Base-by-base conservation (phyloP, 148 eudicot genomes). In the Bassia scoparia region DNA sequence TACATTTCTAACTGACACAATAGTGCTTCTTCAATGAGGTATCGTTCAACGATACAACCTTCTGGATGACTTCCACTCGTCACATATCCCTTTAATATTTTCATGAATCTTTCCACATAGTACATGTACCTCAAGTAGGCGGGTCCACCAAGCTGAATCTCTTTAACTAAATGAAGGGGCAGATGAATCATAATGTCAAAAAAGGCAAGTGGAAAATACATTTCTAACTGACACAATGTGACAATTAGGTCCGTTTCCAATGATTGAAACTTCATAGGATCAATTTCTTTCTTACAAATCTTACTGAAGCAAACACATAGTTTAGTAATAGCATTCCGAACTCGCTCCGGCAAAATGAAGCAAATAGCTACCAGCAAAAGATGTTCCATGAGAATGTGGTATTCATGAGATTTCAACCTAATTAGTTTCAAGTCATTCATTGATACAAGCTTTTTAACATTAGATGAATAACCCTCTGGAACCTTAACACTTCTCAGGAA, bases 151-250 rank as follows among this genome's bases (percentile, higher is more conserved):
- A 54, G 21, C 16, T n/a, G 4, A 54, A 54, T 11, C 10, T 54
- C 59, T 54, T 26, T 1, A 20, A 54, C 59, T n/a, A 74, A 38
- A 67, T 74, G 70, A 5, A 74, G 26, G 18, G 70, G 35, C 33
- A 74, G 27, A 66, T 74, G 70, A 16, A 74, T 35, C 70, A 74
- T 74, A 9, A 33, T 66, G 48, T 74, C 77, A 35, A 74, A 74
- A 54, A 54, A 74, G 3, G 77, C 64, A 0, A 71, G 77, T 33
- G 70, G 77, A 37, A 26, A 74, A 74, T 11, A 53, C 77, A 74
- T 74, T 16, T 74, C 70, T 21, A 74, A 44, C 21, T 74, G 70
- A 52, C 70, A 74, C 3, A 74, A 17, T 0, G 69, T 74, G 23
- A 74, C n/a, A 5, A 53, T 33, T 35, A 74, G 49, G 13, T 35